Evolutionary conservation across 1,284 basidiomycete genomes (phyloP).

Genomic region (Ceratobasidium sp.): DNA sequence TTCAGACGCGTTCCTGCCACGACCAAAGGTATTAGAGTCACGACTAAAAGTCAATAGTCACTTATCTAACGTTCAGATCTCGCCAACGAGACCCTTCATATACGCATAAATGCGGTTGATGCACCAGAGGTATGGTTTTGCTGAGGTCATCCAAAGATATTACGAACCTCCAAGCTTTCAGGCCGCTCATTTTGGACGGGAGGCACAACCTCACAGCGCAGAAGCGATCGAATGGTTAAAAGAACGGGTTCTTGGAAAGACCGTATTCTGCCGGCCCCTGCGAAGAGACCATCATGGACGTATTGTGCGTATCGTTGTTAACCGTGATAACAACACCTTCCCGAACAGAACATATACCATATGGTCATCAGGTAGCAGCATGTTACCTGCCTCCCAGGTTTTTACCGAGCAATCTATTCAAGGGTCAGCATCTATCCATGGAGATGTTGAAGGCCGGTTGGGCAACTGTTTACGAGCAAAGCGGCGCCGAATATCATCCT

Average conservation of each 20-base stretch:
- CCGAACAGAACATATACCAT: background rate
- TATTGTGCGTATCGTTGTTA: conserved; percentile 66
- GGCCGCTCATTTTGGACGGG: conserved; percentile 83
- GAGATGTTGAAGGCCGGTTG: conserved; percentile 85
- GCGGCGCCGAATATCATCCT: conserved; percentile 74
- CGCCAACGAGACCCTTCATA: conserved; percentile 81
- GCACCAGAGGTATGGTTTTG: conserved; percentile 80
- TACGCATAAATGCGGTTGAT: conserved; percentile 89
- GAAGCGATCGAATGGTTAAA: conserved; percentile 83
- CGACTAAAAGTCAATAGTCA: background rate
- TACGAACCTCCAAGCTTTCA: conserved; percentile 53
- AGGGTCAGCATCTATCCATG: conserved; percentile 70
- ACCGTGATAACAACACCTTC: background rate
- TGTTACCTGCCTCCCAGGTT: conserved; percentile 65
- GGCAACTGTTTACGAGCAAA: conserved; percentile 79
- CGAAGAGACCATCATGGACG: conserved; percentile 85
- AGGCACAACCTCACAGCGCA: conserved; percentile 74
- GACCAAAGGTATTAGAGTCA: conserved; percentile 66
- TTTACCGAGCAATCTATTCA: conserved; percentile 63
- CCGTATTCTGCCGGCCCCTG: conserved; percentile 75
- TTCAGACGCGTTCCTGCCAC: conserved; percentile 71
- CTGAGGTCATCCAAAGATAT: background rate
- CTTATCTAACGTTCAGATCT: conserved; percentile 63
- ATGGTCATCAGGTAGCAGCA: conserved; percentile 70
- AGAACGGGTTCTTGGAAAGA: conserved; percentile 66